These are phyloP conservation scores for Hypoxylon fuscum DNA, from an alignment of 495 filamentous ascomycete species.

Conservation along the genomic window DNA sequence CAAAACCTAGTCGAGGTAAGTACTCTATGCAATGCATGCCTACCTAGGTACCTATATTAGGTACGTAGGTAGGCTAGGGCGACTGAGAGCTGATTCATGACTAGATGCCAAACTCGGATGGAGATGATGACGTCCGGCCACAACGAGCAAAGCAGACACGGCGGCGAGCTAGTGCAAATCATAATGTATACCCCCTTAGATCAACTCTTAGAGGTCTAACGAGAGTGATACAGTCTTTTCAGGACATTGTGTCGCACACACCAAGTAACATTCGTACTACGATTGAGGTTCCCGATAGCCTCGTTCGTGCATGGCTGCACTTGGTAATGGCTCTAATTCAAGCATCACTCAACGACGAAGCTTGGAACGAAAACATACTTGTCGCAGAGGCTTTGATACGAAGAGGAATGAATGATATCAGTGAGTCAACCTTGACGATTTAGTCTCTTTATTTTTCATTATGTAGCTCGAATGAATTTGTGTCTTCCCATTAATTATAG, in stretches of 20 bases:
- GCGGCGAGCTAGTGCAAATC: not conserved
- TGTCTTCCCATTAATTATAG: no score
- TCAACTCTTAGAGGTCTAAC: conserved; percentile 27
- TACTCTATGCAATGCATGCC: no score
- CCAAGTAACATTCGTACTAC: conserved; percentile 15
- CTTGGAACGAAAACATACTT: conserved; percentile 31
- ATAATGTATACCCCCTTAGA: conserved; percentile 14
- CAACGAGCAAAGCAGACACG: not conserved
- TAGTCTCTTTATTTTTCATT: conserved; percentile 2
- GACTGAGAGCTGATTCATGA: not conserved
- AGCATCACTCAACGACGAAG: conserved; percentile 16
- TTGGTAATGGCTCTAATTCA: conserved; percentile 43
- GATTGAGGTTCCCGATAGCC: conserved; percentile 41
- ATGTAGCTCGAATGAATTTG: not conserved
- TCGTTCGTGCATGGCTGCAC: conserved; percentile 47
- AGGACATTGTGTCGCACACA: conserved; percentile 36
- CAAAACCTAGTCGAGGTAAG: conserved; percentile 22
- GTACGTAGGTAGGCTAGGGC: not conserved
- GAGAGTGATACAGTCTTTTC: conserved; percentile 36
- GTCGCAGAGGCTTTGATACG: conserved; percentile 28
- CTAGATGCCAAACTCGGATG: conserved; percentile 7
- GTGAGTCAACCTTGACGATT: conserved; percentile 18
- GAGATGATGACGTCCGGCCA: not conserved
- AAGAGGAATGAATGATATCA: conserved; percentile 27
- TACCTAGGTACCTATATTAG: not conserved